A percentile compares a stretch with the other conserved stretches of the same genome.
Conservation (phyloP, 441 rosid species). For the Aleurites moluccanus region DNA sequence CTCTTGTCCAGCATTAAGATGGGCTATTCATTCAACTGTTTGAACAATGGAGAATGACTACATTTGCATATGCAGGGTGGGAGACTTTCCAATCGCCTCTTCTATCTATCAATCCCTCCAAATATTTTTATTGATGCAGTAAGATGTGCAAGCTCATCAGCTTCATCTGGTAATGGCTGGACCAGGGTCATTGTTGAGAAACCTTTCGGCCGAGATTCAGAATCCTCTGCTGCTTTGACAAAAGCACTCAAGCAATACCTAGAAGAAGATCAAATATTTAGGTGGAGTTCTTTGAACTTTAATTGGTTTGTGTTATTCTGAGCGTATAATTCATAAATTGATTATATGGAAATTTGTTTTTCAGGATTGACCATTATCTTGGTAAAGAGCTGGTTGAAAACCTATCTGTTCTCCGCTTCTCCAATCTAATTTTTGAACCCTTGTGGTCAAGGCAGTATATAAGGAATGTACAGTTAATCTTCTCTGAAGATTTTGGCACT, state of each 20-base stretch:
- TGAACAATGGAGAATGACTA: constrained; percentile 8
- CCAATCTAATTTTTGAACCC: constrained; percentile 94
- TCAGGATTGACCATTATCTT: constrained; percentile 95
- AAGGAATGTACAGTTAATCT: constrained; percentile 84
- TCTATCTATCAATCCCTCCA: constrained; percentile 89
- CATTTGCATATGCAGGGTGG: constrained; percentile 51
- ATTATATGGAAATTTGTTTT: constrained; percentile 25
- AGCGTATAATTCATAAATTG: constrained; percentile 22
- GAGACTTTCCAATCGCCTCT: constrained; percentile 79
- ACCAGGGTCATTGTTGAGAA: constrained; percentile 96
- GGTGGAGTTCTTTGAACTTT: constrained; percentile 42
- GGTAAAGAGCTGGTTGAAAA: constrained; percentile 98
- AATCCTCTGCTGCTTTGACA: constrained; percentile 85
- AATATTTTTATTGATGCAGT: constrained; percentile 86
- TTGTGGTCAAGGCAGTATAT: constrained; percentile 96
- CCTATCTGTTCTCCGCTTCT: constrained; percentile 90
- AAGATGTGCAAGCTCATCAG: constrained; percentile 77
- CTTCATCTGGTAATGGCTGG: constrained; percentile 91
- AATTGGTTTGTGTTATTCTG: constrained; percentile 16
- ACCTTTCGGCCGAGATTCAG: constrained; percentile 92
- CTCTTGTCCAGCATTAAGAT: neutral
- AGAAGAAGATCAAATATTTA: constrained; percentile 87
- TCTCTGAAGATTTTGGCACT: constrained; percentile 97
- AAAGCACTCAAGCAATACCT: constrained; percentile 75
- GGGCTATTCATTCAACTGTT: neutral